Base-by-base conservation (phyloP, 2,329 filamentous ascomycete genomes). In the Westerdykella sp. region DNA sequence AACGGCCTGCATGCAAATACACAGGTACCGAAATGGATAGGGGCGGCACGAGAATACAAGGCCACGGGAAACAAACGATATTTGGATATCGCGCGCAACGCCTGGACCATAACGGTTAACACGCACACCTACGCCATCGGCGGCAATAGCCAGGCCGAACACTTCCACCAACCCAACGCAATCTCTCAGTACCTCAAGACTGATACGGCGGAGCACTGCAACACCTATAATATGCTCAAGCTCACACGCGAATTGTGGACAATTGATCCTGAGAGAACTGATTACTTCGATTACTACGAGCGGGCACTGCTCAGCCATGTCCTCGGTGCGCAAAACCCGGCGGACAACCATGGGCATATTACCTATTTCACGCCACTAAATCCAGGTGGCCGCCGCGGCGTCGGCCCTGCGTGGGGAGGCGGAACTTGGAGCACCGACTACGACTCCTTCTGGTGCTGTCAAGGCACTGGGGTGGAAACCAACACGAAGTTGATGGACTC, bases 221-320 rank as follows among this genome's bases (percentile, higher is more conserved):
- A 78, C 55, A 74, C 73, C 0, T 77, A 77, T 54, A 78, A 78
- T 50, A 78, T 78, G 75, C 70, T 78, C 37, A 77, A 77, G 53
- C 57, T 78, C 30, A 76, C 75, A 0, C 67, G 73, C 1, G 73
- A 77, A 42, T 64, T 78, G 4, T 78, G 71, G 70, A 57, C 66
- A 1, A 56, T 70, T 25, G 62, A 73, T 22, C 72, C 73, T 0
- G 57, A 48, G 1, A 60, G 60, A 14, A 56, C 69, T 2, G 56
- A 60, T 1, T 77, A 77, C 55, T 76, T 78, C 48, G 74, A 78
- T 57, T 78, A 68, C 50, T 78, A 77, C 52, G 75, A 78, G 59
- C 65, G 65, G 2, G 70, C 73, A 0, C 50, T 77, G 12, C 55
- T 76, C 42, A 77, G 77, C 49, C 75, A 77, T 45, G 54, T 77